Evolutionary conservation across 2,329 filamentous ascomycete genomes (phyloP).

Genomic region (Huntiella decipiens): DNA sequence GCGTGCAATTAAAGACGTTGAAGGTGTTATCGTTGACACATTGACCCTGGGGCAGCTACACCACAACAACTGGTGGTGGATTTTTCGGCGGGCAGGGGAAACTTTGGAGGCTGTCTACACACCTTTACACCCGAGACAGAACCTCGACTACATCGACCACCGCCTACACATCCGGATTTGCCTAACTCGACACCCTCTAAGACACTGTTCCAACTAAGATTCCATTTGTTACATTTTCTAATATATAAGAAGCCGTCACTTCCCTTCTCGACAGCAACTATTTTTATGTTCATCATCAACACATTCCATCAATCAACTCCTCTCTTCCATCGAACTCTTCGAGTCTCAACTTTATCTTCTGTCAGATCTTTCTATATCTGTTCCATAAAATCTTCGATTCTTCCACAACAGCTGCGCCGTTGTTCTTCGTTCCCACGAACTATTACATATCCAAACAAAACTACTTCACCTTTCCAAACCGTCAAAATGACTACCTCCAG

Average conservation of each 20-base stretch:
- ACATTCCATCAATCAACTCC: background rate
- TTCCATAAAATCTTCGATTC: background rate
- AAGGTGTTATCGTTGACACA: slow-evolving; percentile 7
- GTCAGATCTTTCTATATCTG: background rate
- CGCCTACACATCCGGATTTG: background rate
- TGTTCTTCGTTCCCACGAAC: background rate
- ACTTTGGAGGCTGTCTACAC: slow-evolving; percentile 1
- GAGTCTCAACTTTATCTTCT: background rate
- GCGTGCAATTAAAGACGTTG: background rate
- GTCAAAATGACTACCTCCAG: slow-evolving; percentile 21
- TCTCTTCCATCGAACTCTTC: background rate
- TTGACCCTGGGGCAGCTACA: slow-evolving; percentile 5
- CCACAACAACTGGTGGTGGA: background rate
- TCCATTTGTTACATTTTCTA: slow-evolving; percentile 2
- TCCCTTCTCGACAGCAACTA: background rate
- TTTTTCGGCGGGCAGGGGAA: slow-evolving; percentile 6
- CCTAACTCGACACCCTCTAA: background rate
- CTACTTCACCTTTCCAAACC: background rate
- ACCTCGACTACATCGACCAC: background rate
- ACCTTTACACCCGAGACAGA: slow-evolving; percentile 3
- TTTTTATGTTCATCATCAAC: slow-evolving; percentile 1
- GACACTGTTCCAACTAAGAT: background rate
- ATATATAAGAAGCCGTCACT: slow-evolving; percentile 7
- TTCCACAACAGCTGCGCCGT: background rate
- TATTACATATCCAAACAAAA: background rate